Evolutionary conservation across 108 stramenopile genomes (phyloP), one percentile per base, ranked within the genome.

Genomic region (Mayamaea pseudoterrestris): DNA sequence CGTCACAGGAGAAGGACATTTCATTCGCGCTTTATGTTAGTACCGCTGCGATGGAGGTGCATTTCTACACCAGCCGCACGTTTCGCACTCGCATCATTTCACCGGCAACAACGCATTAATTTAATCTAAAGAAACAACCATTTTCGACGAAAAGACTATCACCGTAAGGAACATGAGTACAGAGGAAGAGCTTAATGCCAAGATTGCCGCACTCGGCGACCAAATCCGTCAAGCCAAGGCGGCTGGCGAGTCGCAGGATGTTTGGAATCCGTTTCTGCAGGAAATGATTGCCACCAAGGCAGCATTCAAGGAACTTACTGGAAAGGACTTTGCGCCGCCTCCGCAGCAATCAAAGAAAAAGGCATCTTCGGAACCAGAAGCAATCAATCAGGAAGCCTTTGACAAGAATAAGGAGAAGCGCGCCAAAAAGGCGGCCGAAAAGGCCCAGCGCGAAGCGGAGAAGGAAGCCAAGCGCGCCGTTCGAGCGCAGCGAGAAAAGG

Each of bases 381-480:
- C 61, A 12, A 55, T 35, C 1, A 47, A 52, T 17, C 71, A 78
- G 36, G 78, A 69, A 35, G 68, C 81, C 1, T 79, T 71, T 1
- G 87, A 73, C 1, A 90, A 90, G 45, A 91, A 91, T 50, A 76
- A 76, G 46, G 80, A 79, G 21, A 82, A 83, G 42, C 65, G 74
- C 14, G 85, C 80, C 35, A 73, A 66, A 32, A 73, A 73, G 47
- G 50, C 62, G 16, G 67, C 40, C 7, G 63, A 49, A 1, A 51
- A 51, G 34, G 79, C 77, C 36, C 78, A 80, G 52, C 79, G 80
- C 2, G 78, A 72, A 7, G 79, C 77, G 35, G 80, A 91, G 55
- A 94, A 95, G 65, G 69, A 58, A 30, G 62, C 64, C 14, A 79
- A 84, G 47, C 72, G 87, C 30, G 80, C 70, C 39, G 87, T 82